phyloP scores from a whole-genome alignment of 495 filamentous ascomycete species.

The Penicillium herquei region DNA sequence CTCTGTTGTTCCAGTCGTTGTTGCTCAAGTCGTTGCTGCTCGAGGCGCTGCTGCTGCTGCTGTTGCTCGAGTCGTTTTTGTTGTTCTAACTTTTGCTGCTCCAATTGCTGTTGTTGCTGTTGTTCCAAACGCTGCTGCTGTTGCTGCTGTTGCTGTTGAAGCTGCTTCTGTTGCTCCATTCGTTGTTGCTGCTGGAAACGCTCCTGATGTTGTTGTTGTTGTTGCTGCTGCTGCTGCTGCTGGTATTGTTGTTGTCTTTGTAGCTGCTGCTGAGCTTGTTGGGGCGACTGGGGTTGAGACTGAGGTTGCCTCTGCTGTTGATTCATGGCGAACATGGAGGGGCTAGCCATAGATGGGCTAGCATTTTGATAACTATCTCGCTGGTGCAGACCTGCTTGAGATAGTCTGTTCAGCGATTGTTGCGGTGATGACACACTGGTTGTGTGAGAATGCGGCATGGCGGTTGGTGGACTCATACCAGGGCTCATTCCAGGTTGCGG shows the following conservation, averaged over 20 bases:
- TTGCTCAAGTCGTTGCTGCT: slow-evolving; percentile 16
- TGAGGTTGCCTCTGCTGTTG: slow-evolving; percentile 31
- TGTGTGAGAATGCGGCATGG: slow-evolving; percentile 30
- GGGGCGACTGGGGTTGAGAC: slow-evolving; percentile 34
- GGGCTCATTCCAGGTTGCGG: slow-evolving; percentile 27
- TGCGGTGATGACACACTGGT: slow-evolving; percentile 38
- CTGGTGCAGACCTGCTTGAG: slow-evolving; percentile 30
- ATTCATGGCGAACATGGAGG: slow-evolving; percentile 28
- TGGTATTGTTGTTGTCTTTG: slow-evolving; percentile 28
- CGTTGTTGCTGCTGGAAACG: slow-evolving; percentile 25
- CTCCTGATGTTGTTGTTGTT: slow-evolving; percentile 16
- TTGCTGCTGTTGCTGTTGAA: slow-evolving; percentile 14
- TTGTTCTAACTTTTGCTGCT: slow-evolving; percentile 21
- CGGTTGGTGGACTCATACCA: slow-evolving; percentile 20
- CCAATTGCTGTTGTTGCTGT: slow-evolving; percentile 23
- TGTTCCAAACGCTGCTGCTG: slow-evolving; percentile 21
- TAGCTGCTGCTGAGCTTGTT: slow-evolving; percentile 29
- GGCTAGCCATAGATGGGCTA: slow-evolving; percentile 28
- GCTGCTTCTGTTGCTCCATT: slow-evolving; percentile 17
- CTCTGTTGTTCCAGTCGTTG: slow-evolving; percentile 10
- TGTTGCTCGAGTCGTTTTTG: slow-evolving; percentile 18
- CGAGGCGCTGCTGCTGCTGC: slow-evolving; percentile 16
- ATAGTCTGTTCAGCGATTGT: slow-evolving; percentile 36
- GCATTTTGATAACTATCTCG: slow-evolving; percentile 27
- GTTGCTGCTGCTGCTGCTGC: slow-evolving; percentile 27